Percentiles rank a stretch among this genome's conserved stretches.
phyloP scores from a whole-genome alignment of 2,329 filamentous ascomycete genomes.

The Aspergillus novoparasiticus region DNA sequence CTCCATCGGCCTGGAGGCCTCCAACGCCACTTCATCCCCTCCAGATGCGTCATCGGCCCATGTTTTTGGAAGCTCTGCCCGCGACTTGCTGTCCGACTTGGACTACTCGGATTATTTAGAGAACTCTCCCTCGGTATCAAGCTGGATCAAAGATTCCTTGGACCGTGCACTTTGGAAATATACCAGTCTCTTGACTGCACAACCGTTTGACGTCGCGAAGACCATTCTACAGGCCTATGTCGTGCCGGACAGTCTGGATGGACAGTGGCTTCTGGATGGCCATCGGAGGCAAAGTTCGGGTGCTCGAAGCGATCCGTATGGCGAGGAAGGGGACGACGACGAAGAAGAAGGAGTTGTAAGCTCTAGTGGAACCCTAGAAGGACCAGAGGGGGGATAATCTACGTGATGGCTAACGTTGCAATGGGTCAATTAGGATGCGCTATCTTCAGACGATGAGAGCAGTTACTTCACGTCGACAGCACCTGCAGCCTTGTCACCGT shows the following conservation, averaged over 20 bases:
- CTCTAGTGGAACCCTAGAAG: background rate
- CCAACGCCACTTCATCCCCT: slow-evolving; percentile 39
- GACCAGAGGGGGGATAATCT: background rate
- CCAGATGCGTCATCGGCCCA: slow-evolving; percentile 47
- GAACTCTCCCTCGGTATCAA: slow-evolving; percentile 71
- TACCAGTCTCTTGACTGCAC: slow-evolving; percentile 80
- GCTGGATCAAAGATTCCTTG: slow-evolving; percentile 73
- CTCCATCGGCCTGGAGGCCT: slow-evolving; percentile 61
- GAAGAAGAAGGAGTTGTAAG: slow-evolving; percentile 26
- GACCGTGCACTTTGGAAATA: slow-evolving; percentile 93
- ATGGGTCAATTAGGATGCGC: slow-evolving; percentile 34
- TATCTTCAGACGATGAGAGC: slow-evolving; percentile 71
- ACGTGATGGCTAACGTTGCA: background rate
- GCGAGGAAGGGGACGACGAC: slow-evolving; percentile 36
- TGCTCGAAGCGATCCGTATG: slow-evolving; percentile 32
- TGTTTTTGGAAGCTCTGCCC: slow-evolving; percentile 65
- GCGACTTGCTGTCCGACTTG: slow-evolving; percentile 84
- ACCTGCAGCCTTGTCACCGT: slow-evolving; percentile 45
- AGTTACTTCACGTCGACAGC: slow-evolving; percentile 77
- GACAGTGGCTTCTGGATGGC: slow-evolving; percentile 31
- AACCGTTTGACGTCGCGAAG: slow-evolving; percentile 97
- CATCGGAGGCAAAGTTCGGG: slow-evolving; percentile 30
- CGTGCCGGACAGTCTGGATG: slow-evolving; percentile 42
- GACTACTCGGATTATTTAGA: slow-evolving; percentile 91
- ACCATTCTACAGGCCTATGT: slow-evolving; percentile 79